phyloP scores from a whole-genome alignment of 495 filamentous ascomycete genomes.

The Elasticomyces elasticus region DNA sequence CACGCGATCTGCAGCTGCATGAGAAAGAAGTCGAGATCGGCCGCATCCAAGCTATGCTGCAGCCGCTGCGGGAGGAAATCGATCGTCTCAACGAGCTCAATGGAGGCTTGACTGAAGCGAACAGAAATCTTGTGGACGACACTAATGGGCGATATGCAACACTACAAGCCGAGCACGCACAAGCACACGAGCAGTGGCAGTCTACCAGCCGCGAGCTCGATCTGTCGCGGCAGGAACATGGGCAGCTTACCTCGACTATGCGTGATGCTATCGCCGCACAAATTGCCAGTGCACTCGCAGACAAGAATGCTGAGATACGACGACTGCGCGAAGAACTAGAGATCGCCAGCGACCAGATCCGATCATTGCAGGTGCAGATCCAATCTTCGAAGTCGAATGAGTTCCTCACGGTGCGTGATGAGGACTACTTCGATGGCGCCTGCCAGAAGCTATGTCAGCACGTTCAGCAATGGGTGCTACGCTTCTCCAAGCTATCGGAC shows the following conservation, averaged over 20 bases:
- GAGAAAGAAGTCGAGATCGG: slow-evolving; percentile 69
- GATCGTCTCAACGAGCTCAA: slow-evolving; percentile 63
- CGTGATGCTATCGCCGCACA: slow-evolving; percentile 52
- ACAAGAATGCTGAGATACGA: slow-evolving; percentile 70
- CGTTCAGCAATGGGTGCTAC: slow-evolving; percentile 89
- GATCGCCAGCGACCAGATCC: slow-evolving; percentile 64
- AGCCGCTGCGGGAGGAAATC: slow-evolving; percentile 71
- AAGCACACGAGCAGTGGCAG: slow-evolving; percentile 41
- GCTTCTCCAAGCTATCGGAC: slow-evolving; percentile 94
- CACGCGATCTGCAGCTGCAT: slow-evolving; percentile 45
- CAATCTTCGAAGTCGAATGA: slow-evolving; percentile 49
- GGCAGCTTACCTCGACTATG: slow-evolving; percentile 51
- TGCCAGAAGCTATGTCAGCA: slow-evolving; percentile 89
- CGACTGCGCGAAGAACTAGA: slow-evolving; percentile 70
- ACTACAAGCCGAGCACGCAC: slow-evolving; percentile 49
- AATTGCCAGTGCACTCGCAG: slow-evolving; percentile 49
- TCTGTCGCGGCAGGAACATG: slow-evolving; percentile 47
- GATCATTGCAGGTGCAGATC: slow-evolving; percentile 73
- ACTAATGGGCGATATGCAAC: slow-evolving; percentile 53
- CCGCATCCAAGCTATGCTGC: slow-evolving; percentile 62
- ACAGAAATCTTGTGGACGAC: slow-evolving; percentile 52
- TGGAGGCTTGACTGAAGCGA: slow-evolving; percentile 58
- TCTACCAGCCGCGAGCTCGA: slow-evolving; percentile 50
- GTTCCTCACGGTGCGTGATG: slow-evolving; percentile 72
- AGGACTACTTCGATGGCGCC: slow-evolving; percentile 89